Evolutionary conservation across 495 filamentous ascomycete genomes (phyloP), one percentile per base, ranked within the genome.

Genomic region (Chaetomidium leptoderma): DNA sequence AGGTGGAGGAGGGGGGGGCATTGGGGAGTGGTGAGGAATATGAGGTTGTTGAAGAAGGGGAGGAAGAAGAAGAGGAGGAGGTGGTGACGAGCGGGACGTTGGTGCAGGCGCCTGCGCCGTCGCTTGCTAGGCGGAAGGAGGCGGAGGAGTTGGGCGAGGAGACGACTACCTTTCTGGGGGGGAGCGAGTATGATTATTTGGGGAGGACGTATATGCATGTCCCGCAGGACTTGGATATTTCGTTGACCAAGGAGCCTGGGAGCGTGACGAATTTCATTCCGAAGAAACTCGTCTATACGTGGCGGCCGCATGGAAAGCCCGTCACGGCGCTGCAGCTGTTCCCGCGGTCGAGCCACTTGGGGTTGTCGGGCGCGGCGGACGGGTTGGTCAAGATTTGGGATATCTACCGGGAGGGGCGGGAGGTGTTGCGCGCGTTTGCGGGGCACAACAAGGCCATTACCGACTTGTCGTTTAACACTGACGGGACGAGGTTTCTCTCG

Each of bases 131-230:
- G 57, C 68, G 83, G 63, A 78, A 80, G 58, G 75, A 84, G 66
- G 81, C 77, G 2, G 81, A 84, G 66, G 73, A 75, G 46, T 60
- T 76, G 54, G 83, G 83, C 47, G 80, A 78, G 33, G 92, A 97
- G 72, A 91, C 86, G 44, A 90, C 85, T n/a, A 83, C 86, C 49
- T 99, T 96, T 75, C 86, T 95, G 56, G 95, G 91, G 43, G 74
- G 77, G n/a, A 78, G 86, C 64, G 72, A 89, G 70, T 86, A 85
- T 77, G 95, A 97, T 70, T 97, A 97, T 72, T 84, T 90, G 64
- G 93, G 93, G 32, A 77, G 93, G 60, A 95, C 91, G 21, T 92
- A 91, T 67, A 91, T 93, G 88, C 95, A 97, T 73, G 82, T 97
- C 5, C 93, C 93, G n/a, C 90, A 91, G 70, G 93, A 97, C 73